Evolutionary conservation across 1,284 basidiomycete species (phyloP), one percentile per base, ranked within the genome.

Genomic region (Rhizopogon parksii): DNA sequence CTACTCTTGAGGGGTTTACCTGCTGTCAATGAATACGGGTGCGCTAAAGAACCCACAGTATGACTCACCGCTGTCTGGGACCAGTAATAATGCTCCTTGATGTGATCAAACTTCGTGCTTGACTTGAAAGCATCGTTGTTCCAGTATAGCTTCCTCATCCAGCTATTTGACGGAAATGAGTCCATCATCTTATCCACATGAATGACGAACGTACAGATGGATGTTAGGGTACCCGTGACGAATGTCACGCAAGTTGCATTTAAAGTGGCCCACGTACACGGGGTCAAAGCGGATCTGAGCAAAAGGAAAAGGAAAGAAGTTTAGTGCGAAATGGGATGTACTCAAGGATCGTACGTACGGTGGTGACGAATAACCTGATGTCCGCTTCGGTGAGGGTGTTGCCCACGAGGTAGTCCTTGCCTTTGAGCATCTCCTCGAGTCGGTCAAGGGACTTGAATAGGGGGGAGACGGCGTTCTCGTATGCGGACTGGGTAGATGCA

Each of bases 91-190:
- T 90, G 86, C 14, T 80, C 82, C 68, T 91, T 91, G 75, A 92
- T 91, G 61, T 92, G 88, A 42, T 84, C 82, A 68, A 97, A 96
- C 67, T 93, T 77, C 50, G 92, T 95, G 17, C 86, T 88, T 34
- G 83, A 80, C 68, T 87, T 86, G 83, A 99, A 99, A 1, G 91
- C 91, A 0, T 84, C 72, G 59, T 85, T 75, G 58, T 88, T 89
- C 94, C 93, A 97, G 74, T 98, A 98, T 36, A 97, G 72, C 61
- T 87, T 84, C 67, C 85, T 86, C 70, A 91, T 66, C 93, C 93
- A 94, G 27, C 82, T 85, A 36, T 24, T 6, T 24, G 2, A 38
- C 8, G 35, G 38, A 30, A 7, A 35, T 36, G 46, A 37, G 30
- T 15, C 30, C 6, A 47, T 52, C 40, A 45, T 42, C 45, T 4